Evolutionary conservation across 306 rosid species (phyloP), one percentile per base, ranked within the genome.

Genomic region (Albizia julibrissin): DNA sequence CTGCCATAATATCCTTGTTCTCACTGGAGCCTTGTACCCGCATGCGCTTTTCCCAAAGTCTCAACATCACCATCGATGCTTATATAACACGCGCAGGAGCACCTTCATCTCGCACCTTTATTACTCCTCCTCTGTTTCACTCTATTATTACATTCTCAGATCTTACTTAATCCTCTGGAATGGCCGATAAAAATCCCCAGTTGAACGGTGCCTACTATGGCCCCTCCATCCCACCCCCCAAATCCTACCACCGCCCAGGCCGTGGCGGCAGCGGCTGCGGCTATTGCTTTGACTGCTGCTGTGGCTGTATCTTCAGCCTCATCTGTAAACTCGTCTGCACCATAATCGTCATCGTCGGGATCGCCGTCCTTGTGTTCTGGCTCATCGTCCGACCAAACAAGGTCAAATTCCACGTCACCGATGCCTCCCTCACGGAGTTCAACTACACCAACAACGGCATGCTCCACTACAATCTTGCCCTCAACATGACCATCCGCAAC

Each of bases 161-260:
- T 2, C 33, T 3, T 9, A 5, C 50, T 3, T 2, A 2, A 8
- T 15, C 75, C 21, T n/a, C 18, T 22, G 10, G 12, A 22, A 93
- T 93, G 94, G 84, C 93, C 1, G 90, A 84, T 8, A 86, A 90
- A 7, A 86, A 76, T 27, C 18, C 86, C 39, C 83, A 87, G 11
- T 68, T 94, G 44, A 94, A 94, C 87, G 96, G 97, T 27, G 89
- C 98, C 39, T 94, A 89, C 81, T 92, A 94, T 80, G 98, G 97
- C 47, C 97, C 98, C 2, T 74, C 98, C 4, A 72, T 94, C 68
- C 98, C 98, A 0, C 93, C 96, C 22, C 76, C 42, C 0, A 87
- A 80, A 9, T 67, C 89, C 74, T 66, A 85, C 86, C 70, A 79
- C 80, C 89, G 89, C 19, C 81, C 71, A 0, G 66, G 84, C 26